Conservation (phyloP, 2,329 filamentous ascomycete species). For the Talaromyces sp. region DNA sequence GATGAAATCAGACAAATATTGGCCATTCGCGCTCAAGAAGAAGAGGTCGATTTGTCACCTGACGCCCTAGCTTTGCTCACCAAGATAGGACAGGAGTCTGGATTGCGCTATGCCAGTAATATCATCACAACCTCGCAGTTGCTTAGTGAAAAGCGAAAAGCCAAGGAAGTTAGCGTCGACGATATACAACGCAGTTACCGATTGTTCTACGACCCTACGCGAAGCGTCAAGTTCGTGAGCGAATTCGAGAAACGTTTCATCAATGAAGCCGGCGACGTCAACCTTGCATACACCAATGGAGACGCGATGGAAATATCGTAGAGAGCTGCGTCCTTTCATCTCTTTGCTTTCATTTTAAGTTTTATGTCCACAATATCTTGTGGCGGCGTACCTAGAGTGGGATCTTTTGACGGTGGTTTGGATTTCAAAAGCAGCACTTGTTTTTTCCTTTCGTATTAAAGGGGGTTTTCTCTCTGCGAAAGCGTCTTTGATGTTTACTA, state of each 20-base stretch:
- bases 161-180: conserved; percentile 74
- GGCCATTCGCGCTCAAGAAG: conserved; percentile 86
- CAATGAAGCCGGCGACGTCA: conserved; percentile 75
- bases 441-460: not conserved
- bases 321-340: not conserved
- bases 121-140: conserved; percentile 93
- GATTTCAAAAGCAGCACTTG: conserved; percentile 6
- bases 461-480: not conserved
- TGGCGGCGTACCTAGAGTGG: conserved; percentile 15
- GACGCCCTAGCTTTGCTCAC: conserved; percentile 89
- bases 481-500: not conserved
- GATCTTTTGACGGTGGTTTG: conserved; percentile 9
- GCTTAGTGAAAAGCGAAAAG: conserved; percentile 76
- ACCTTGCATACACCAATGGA: conserved; percentile 54
- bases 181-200: conserved; percentile 92
- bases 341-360: not conserved
- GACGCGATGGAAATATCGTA: conserved; percentile 64
- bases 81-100: conserved; percentile 90
- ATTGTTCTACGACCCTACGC: conserved; percentile 83
- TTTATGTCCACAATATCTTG: conserved; percentile 5
- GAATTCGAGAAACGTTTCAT: conserved; percentile 93
- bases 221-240: conserved; percentile 84
- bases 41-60: conserved; percentile 85
- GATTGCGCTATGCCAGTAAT: conserved; percentile 93
- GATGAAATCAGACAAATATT: conserved; percentile 93